phyloP scores from a whole-genome alignment of 768 basidiomycete genomes.

The Podaxis sp. region DNA sequence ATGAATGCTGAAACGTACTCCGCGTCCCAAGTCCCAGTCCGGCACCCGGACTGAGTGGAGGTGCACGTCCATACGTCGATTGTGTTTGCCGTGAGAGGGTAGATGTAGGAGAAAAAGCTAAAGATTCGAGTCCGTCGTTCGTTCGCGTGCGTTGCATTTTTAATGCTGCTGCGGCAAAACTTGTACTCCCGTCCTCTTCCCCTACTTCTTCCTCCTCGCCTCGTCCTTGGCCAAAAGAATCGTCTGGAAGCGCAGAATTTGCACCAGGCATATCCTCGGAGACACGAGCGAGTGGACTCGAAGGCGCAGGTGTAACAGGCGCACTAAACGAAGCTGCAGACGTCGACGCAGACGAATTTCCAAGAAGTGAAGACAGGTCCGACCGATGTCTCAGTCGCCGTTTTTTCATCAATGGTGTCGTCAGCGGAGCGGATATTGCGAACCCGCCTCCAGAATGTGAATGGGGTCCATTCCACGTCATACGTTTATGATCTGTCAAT shows the following conservation, averaged over 20 bases:
- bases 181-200: constrained; percentile 21
- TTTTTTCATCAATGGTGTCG: constrained; percentile 33
- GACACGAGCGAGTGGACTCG: constrained; percentile 21
- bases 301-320: constrained; percentile 27
- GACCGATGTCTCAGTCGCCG: constrained; percentile 46
- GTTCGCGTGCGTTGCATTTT: constrained; percentile 56
- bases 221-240: constrained; percentile 27
- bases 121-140: constrained; percentile 50
- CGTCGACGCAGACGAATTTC: not conserved
- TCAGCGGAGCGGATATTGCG: constrained; percentile 39
- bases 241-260: not conserved
- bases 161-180: constrained; percentile 64
- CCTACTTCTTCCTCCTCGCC: constrained; percentile 32
- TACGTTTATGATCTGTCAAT: constrained; percentile 47
- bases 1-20: constrained; percentile 41
- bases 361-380: constrained; percentile 6
- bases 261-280: constrained; percentile 14
- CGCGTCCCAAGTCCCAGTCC: not conserved
- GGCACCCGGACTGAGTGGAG: not conserved
- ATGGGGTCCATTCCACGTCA: constrained; percentile 67
- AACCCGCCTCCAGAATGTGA: constrained; percentile 35
- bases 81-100: not conserved
- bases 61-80: not conserved
- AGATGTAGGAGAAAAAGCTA: not conserved
- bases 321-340: constrained; percentile 21